Percentiles rank a stretch among this genome's conserved stretches.
These are phyloP conservation scores for Arthrinium puccinioides DNA, from an alignment of 2,329 filamentous ascomycete species.

Conservation along the genomic window DNA sequence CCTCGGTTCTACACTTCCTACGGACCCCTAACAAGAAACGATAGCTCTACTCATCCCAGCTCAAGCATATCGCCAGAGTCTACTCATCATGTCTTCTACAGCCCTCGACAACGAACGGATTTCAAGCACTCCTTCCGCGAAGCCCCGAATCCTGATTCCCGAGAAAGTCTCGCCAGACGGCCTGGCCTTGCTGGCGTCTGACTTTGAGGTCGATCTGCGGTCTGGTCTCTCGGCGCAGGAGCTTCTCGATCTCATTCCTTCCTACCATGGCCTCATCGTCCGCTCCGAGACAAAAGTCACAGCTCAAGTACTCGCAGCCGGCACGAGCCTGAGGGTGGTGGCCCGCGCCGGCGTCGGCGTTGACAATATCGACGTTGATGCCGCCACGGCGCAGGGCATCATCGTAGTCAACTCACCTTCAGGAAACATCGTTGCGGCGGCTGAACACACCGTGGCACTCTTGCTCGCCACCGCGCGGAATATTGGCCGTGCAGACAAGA, in stretches of 20 bases:
- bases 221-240: constrained; percentile 55
- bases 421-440: constrained; percentile 75
- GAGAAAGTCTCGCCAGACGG: constrained; percentile 79
- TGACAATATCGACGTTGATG: constrained; percentile 72
- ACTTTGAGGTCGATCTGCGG: constrained; percentile 63
- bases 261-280: constrained; percentile 71
- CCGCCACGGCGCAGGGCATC: constrained; percentile 65
- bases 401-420: constrained; percentile 75
- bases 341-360: constrained; percentile 76
- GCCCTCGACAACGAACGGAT: background rate
- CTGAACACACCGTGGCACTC: constrained; percentile 70
- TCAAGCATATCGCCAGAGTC: too few relatives aligned
- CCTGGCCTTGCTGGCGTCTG: constrained; percentile 57
- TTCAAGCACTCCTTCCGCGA: background rate
- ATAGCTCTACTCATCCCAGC: too few relatives aligned
- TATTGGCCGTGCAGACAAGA: constrained; percentile 61
- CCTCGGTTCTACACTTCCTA: too few relatives aligned
- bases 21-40: too few relatives aligned
- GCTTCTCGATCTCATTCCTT: constrained; percentile 57
- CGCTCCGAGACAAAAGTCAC: constrained; percentile 79
- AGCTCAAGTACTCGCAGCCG: constrained; percentile 56
- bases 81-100: background rate
- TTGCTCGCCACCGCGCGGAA: constrained; percentile 70
- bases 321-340: constrained; percentile 66
- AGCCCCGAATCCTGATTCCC: constrained; percentile 56